phyloP scores from a whole-genome alignment of 345 rosid genomes.

The Corchorus capsularis region DNA sequence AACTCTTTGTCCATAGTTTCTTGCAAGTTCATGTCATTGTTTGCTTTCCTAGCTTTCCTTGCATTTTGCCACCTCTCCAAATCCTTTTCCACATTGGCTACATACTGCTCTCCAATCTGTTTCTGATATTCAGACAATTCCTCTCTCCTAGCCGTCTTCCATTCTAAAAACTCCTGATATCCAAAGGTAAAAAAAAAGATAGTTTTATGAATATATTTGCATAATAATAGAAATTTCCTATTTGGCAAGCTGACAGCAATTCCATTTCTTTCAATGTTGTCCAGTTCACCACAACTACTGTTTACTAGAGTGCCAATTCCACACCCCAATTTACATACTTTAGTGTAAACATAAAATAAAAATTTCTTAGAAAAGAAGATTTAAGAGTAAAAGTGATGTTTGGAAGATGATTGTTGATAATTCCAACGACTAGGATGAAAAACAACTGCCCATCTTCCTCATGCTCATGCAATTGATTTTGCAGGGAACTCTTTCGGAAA shows the following conservation, averaged over 20 bases:
- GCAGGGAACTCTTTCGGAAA: conserved; percentile 14
- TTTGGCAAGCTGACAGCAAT: not conserved
- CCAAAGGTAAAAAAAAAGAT: not conserved
- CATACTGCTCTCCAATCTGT: conserved; percentile 64
- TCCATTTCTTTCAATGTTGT: not conserved
- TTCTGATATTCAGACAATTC: conserved; percentile 82
- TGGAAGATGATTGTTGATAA: conserved; percentile 16
- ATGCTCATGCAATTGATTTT: not conserved
- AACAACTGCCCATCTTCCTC: conserved; percentile 18
- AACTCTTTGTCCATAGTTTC: conserved; percentile 98
- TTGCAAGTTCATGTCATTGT: conserved; percentile 66
- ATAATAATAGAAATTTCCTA: not conserved
- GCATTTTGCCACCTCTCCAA: conserved; percentile 96
- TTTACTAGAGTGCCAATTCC: not conserved
- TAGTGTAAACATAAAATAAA: not conserved
- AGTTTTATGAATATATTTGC: not conserved
- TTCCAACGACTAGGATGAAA: conserved; percentile 7
- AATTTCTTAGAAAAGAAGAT: not conserved
- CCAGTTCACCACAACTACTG: not conserved
- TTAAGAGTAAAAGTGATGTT: not conserved
- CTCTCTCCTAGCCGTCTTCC: conserved; percentile 78
- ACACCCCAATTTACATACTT: not conserved
- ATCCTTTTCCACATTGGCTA: conserved; percentile 84
- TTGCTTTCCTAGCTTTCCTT: conserved; percentile 65
- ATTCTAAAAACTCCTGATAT: conserved; percentile 64